phyloP scores from a whole-genome alignment of 495 filamentous ascomycete species.

The Friedmanniomyces endolithicus region DNA sequence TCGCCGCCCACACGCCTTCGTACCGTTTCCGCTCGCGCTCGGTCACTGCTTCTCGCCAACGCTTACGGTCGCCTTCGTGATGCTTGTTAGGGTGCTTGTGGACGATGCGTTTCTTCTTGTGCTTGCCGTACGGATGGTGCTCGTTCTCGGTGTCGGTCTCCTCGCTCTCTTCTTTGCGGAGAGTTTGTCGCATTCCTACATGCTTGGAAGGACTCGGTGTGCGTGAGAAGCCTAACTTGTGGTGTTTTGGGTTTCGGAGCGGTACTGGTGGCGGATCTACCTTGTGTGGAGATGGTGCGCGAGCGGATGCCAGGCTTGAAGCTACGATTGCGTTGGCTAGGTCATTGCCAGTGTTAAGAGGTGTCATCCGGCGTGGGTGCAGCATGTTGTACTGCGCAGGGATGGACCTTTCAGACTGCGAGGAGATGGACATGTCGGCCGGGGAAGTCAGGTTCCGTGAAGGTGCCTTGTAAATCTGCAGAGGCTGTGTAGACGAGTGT shows the following conservation, averaged over 20 bases:
- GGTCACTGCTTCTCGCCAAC: conserved; percentile 71
- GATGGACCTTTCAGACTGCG: conserved; percentile 11
- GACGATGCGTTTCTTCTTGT: conserved; percentile 34
- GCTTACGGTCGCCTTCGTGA: conserved; percentile 70
- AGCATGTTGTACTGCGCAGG: conserved; percentile 13
- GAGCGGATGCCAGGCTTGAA: conserved; percentile 67
- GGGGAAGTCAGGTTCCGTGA: not conserved
- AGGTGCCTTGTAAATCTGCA: not conserved
- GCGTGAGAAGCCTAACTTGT: conserved; percentile 38
- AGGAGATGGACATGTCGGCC: conserved; percentile 3
- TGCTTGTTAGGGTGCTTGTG: conserved; percentile 72
- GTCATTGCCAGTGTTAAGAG: conserved; percentile 38
- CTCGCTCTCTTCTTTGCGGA: conserved; percentile 44
- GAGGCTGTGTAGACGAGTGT: not conserved
- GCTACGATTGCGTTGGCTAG: conserved; percentile 72
- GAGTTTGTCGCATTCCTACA: conserved; percentile 52
- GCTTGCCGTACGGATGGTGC: conserved; percentile 37
- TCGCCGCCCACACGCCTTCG: conserved; percentile 93
- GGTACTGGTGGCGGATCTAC: conserved; percentile 31
- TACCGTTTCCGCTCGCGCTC: conserved; percentile 76
- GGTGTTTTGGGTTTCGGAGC: conserved; percentile 28
- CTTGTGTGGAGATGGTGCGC: conserved; percentile 42
- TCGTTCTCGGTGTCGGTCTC: conserved; percentile 40
- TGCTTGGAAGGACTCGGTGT: conserved; percentile 44
- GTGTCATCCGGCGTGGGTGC: conserved; percentile 25